Base-by-base conservation (phyloP, 2,329 filamentous ascomycete genomes). In the Diaporthe batatas region DNA sequence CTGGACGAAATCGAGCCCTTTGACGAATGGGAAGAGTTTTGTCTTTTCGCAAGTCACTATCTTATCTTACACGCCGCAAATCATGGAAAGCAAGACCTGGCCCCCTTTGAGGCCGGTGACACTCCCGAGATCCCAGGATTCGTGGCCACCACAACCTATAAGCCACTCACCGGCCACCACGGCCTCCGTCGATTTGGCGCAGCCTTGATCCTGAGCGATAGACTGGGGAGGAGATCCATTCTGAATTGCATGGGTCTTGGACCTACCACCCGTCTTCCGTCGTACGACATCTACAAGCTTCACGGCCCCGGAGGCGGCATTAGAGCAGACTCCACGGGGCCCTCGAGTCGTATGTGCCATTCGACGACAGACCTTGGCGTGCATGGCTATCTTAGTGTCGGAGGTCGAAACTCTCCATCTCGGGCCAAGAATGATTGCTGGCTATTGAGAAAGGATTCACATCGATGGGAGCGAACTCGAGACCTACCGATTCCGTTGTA, bases 21-120 rank as follows among this genome's bases (percentile, higher is more conserved):
- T 79, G 96, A 98, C 80, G 95, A 98, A 82, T 98, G 94, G 94
- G 96, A 98, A 81, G 96, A 98, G 78, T 95, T 98, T 79, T 91
- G 93, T 2, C 85, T 98, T 0, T 98, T 97, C 80, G 91, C 90
- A 2, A 91, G 91, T 44, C 95, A 98, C 81, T 97, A 98, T 81
- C 93, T 95, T 77, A 83, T 98, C 55, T 86, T 97, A 11, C 86
- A 90, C 67, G 94, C 94, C 18, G 87, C 84, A 54, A 90, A 75
- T 36, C 75, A 68, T 64, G 29, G 73, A 34, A 71, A 51, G 21
- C 5, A 53, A 8, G 25, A 21, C 58, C 2, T 23, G 16, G 18
- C 18, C 16, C 5, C 25, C 3, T n/a, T 14, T 25, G 8, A 18
- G 16, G 12, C 8, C 34, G 23, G 7, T 21, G 18, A 16, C 29